Percentiles rank a stretch among this genome's conserved stretches.
phyloP scores from a whole-genome alignment of 1,284 basidiomycete species.

The Inonotus obliquus region DNA sequence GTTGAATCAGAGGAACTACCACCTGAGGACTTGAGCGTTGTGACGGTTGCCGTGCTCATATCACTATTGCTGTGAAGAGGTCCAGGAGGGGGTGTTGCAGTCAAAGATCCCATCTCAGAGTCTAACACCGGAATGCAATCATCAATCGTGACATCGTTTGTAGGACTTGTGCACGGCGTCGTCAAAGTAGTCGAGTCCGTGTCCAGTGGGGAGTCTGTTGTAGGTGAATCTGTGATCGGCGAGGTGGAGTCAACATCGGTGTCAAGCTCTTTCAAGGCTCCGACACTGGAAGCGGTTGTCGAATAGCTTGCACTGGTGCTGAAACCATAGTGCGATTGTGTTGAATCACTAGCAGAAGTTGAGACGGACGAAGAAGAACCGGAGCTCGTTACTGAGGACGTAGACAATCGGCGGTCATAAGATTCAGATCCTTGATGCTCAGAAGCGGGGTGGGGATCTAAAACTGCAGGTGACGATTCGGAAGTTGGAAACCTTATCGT shows the following conservation, averaged over 20 bases:
- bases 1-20: background rate
- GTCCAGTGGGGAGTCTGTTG: background rate
- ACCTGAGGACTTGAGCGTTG: constrained; percentile 1
- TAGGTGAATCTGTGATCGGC: constrained; percentile 6
- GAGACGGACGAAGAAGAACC: constrained; percentile 13
- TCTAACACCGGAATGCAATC: constrained; percentile 17
- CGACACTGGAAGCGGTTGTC: constrained; percentile 17
- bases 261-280: constrained; percentile 10
- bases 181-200: constrained; percentile 12
- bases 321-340: constrained; percentile 17
- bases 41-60: constrained; percentile 4
- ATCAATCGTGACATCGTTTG: constrained; percentile 16
- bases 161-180: constrained; percentile 17
- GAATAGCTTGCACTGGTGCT: constrained; percentile 15
- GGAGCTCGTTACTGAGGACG: constrained; percentile 14
- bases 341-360: constrained; percentile 14
- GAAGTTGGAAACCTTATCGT: constrained; percentile 18
- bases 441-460: constrained; percentile 17
- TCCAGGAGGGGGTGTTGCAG: background rate
- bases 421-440: background rate
- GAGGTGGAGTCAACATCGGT: constrained; percentile 3
- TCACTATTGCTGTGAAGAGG: background rate
- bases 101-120: background rate
- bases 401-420: constrained; percentile 25
- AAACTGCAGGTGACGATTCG: constrained; percentile 17